Conservation (phyloP, 2,329 filamentous ascomycete genomes). For the Verticillium zaregamsianum region DNA sequence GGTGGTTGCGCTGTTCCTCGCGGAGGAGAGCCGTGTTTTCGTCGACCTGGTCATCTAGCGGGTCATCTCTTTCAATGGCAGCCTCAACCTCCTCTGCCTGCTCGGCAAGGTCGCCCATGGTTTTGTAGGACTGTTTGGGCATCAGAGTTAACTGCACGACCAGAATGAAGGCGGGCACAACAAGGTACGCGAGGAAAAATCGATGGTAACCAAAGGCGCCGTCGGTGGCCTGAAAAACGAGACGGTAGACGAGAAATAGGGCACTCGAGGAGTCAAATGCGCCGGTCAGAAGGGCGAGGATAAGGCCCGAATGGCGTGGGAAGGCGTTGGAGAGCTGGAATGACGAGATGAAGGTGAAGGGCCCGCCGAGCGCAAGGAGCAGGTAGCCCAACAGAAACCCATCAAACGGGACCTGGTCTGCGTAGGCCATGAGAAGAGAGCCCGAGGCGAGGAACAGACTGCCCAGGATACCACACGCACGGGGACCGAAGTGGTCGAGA, state of each 20-base stretch:
- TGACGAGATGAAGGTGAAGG: slow-evolving; percentile 77
- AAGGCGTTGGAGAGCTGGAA: slow-evolving; percentile 86
- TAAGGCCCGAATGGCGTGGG: slow-evolving; percentile 70
- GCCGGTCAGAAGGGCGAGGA: slow-evolving; percentile 74
- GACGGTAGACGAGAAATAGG: slow-evolving; percentile 69
- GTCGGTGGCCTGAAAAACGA: slow-evolving; percentile 59
- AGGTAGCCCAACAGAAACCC: slow-evolving; percentile 71
- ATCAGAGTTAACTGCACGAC: slow-evolving; percentile 66
- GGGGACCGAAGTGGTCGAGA: slow-evolving; percentile 76
- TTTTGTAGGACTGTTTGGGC: slow-evolving; percentile 76
- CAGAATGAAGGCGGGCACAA: slow-evolving; percentile 64
- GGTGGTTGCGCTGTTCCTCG: slow-evolving; percentile 54
- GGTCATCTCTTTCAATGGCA: slow-evolving; percentile 22
- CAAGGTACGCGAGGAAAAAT: slow-evolving; percentile 71
- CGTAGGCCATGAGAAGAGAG: slow-evolving; percentile 69
- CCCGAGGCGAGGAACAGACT: slow-evolving; percentile 65
- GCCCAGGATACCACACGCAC: slow-evolving; percentile 69
- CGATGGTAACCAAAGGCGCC: slow-evolving; percentile 54
- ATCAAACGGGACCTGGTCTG: slow-evolving; percentile 63
- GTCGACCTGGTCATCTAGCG: slow-evolving; percentile 52
- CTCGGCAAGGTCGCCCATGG: slow-evolving; percentile 75
- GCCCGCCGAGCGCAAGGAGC: slow-evolving; percentile 72
- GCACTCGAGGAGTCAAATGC: slow-evolving; percentile 82
- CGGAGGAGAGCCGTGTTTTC: slow-evolving; percentile 51
- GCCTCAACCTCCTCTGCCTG: slow-evolving; percentile 55